Percentiles rank a stretch among this genome's conserved stretches.
Evolutionary conservation across 164 flowering plant species (phyloP).

Genomic region (Macadamia tetraphylla): DNA sequence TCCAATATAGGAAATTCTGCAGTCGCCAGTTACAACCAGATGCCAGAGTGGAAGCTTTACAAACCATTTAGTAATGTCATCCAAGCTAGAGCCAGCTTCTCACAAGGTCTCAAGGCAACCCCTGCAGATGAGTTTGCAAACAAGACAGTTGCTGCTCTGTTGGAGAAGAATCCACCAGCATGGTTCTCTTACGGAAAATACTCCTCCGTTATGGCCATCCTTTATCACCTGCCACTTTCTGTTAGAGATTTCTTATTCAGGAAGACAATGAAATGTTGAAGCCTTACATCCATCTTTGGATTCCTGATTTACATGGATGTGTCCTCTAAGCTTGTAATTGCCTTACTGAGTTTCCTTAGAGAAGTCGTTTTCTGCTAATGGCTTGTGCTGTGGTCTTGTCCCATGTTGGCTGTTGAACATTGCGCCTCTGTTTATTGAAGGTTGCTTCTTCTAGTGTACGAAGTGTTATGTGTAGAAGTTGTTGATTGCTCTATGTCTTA

Average conservation of each 20-base stretch:
- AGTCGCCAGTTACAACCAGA: constrained; percentile 32
- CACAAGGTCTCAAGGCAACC: constrained; percentile 54
- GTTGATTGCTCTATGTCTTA: too few relatives aligned
- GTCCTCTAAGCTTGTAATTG: too few relatives aligned
- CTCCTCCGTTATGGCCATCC: constrained; percentile 41
- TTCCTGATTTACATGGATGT: too few relatives aligned
- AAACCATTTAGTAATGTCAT: constrained; percentile 59
- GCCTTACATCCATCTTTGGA: neutral
- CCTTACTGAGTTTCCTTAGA: too few relatives aligned
- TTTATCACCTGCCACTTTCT: constrained; percentile 61
- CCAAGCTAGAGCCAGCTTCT: constrained; percentile 41
- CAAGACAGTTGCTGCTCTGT: constrained; percentile 52
- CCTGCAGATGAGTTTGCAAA: constrained; percentile 81
- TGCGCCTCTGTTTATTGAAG: too few relatives aligned
- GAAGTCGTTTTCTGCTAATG: too few relatives aligned
- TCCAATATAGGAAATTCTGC: constrained; percentile 68
- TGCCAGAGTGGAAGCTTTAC: constrained; percentile 87
- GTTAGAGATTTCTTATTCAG: constrained; percentile 48
- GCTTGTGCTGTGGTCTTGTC: too few relatives aligned
- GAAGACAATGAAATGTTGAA: constrained; percentile 36
- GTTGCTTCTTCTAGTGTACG: too few relatives aligned
- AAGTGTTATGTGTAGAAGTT: too few relatives aligned
- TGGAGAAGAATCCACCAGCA: constrained; percentile 67
- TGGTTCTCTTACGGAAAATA: constrained; percentile 70
- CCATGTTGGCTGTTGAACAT: too few relatives aligned